Percentiles rank a stretch among this genome's conserved stretches.
Evolutionary conservation across 768 basidiomycete species (phyloP).

Genomic region (Suillus spraguei): DNA sequence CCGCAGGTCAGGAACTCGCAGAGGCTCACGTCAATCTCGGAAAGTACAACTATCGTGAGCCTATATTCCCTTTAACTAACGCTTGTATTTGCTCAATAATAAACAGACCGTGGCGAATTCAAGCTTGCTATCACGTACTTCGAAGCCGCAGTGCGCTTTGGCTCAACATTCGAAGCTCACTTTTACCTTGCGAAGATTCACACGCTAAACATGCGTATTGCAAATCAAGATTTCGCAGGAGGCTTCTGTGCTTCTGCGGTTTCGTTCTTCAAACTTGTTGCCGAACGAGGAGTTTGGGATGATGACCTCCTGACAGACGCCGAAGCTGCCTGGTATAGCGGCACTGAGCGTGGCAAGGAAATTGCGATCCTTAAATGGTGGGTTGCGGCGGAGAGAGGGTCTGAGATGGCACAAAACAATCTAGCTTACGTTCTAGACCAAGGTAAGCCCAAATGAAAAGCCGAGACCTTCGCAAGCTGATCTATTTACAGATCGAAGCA

Average conservation of each 20-base stretch:
- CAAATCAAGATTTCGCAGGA: slow-evolving; percentile 47
- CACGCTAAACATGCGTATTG: slow-evolving; percentile 49
- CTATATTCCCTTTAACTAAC: background rate
- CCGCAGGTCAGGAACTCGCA: slow-evolving; percentile 85
- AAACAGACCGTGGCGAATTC: slow-evolving; percentile 68
- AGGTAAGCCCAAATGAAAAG: slow-evolving; percentile 51
- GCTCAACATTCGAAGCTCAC: slow-evolving; percentile 93
- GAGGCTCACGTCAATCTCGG: slow-evolving; percentile 93
- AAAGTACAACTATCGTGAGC: slow-evolving; percentile 70
- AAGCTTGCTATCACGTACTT: slow-evolving; percentile 70
- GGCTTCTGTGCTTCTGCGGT: slow-evolving; percentile 90
- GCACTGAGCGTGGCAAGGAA: slow-evolving; percentile 71
- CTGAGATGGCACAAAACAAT: slow-evolving; percentile 94
- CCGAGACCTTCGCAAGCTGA: slow-evolving; percentile 22
- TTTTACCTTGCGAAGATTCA: slow-evolving; percentile 91
- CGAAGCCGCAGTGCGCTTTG: slow-evolving; percentile 81
- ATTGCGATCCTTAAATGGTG: slow-evolving; percentile 92
- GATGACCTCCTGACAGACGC: slow-evolving; percentile 84
- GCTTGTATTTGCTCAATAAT: slow-evolving; percentile 12
- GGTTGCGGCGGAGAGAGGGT: slow-evolving; percentile 92
- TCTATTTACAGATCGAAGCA: slow-evolving; percentile 59
- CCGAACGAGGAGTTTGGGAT: slow-evolving; percentile 89
- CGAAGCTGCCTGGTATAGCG: slow-evolving; percentile 71
- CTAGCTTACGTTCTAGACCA: slow-evolving; percentile 91
- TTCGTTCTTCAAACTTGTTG: slow-evolving; percentile 90